A percentile compares a stretch with the other conserved stretches of the same genome.
phyloP scores from a whole-genome alignment of 2,329 filamentous ascomycete species.

The Colletotrichum simmondsii region DNA sequence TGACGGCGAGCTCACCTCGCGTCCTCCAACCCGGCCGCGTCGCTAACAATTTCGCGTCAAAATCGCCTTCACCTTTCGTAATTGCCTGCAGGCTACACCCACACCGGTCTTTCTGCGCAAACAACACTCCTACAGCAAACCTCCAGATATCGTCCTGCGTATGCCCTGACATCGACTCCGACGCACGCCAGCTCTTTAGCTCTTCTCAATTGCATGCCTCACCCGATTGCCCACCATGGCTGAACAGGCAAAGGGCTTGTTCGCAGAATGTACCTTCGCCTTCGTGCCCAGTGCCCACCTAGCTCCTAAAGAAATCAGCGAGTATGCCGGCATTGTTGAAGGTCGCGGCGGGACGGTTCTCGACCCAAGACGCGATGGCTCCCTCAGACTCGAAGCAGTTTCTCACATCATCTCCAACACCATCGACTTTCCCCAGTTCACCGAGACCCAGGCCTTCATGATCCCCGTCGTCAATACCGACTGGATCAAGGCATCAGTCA shows the following conservation, averaged over 20 bases:
- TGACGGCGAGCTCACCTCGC: slow-evolving; percentile 22
- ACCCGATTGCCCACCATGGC: slow-evolving; percentile 34
- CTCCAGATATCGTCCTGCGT: background rate
- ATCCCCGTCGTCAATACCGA: slow-evolving; percentile 84
- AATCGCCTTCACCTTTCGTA: slow-evolving; percentile 6
- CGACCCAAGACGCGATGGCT: slow-evolving; percentile 59
- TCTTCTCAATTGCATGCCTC: background rate
- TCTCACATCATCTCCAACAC: slow-evolving; percentile 75
- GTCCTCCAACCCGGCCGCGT: slow-evolving; percentile 8
- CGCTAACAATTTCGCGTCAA: slow-evolving; percentile 25
- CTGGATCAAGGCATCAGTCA: slow-evolving; percentile 81
- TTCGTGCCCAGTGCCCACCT: slow-evolving; percentile 57
- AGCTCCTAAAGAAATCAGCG: slow-evolving; percentile 51
- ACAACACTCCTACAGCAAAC: background rate
- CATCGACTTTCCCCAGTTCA: slow-evolving; percentile 92
- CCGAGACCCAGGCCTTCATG: slow-evolving; percentile 78
- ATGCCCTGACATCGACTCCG: slow-evolving; percentile 12
- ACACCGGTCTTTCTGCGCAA: background rate
- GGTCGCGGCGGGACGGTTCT: slow-evolving; percentile 63
- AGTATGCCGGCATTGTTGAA: slow-evolving; percentile 55
- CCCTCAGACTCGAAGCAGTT: slow-evolving; percentile 57
- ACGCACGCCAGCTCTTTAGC: background rate
- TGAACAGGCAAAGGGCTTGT: slow-evolving; percentile 45
- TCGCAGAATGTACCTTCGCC: slow-evolving; percentile 55
- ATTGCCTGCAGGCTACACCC: background rate